phyloP scores from a whole-genome alignment of 2,329 filamentous ascomycete genomes.

The Fusarium pininemorale region DNA sequence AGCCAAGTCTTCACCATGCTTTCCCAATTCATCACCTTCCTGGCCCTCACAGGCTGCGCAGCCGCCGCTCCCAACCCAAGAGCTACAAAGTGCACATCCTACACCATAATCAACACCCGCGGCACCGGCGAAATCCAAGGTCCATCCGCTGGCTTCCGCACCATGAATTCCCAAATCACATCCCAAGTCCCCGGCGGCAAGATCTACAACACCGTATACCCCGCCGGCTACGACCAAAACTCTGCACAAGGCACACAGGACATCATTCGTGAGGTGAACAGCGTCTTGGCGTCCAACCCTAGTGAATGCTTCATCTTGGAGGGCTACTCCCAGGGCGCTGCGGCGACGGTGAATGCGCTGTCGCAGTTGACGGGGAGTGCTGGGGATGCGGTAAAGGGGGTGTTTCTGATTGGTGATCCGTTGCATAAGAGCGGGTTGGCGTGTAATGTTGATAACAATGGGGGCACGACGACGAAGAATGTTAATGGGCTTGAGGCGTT shows the following conservation, averaged over 20 bases:
- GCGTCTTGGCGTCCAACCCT: neutral
- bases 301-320: conserved; percentile 12
- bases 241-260: neutral
- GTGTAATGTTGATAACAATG: conserved; percentile 13
- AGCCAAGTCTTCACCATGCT: neutral
- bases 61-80: neutral
- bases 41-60: neutral
- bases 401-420: conserved; percentile 8
- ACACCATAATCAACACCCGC: conserved; percentile 21
- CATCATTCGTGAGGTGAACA: conserved; percentile 9
- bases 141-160: conserved; percentile 5
- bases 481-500: conserved; percentile 1
- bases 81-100: neutral
- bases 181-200: conserved; percentile 3
- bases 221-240: conserved; percentile 2
- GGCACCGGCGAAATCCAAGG: conserved; percentile 7
- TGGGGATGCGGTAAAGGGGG: neutral
- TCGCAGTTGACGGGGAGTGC: conserved; percentile 5
- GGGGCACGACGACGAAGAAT: conserved; percentile 8
- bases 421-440: neutral
- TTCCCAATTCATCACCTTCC: neutral
- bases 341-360: conserved; percentile 12
- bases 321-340: conserved; percentile 14
- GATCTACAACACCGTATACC: conserved; percentile 18
- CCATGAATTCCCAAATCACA: conserved; percentile 10